These are phyloP conservation scores for Leishmania lainsoni DNA, from an alignment of 208 protist genomes.

Conservation along the genomic window DNA sequence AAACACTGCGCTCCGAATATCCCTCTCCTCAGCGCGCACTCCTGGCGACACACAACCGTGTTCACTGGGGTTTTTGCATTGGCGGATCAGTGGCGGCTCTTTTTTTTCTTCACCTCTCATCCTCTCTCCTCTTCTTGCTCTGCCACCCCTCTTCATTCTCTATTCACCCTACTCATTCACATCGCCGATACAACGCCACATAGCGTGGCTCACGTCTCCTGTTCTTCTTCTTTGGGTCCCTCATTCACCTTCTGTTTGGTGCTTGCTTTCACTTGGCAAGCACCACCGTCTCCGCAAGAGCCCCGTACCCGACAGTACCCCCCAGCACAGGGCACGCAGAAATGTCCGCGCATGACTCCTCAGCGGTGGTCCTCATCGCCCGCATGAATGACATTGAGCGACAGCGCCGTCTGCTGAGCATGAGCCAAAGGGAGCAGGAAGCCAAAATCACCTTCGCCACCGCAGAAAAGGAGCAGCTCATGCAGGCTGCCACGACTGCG, in stretches of 20 bases:
- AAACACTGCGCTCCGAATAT: not conserved
- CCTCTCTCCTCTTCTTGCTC: not conserved
- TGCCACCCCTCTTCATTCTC: not conserved
- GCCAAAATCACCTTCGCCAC: conserved; percentile 52
- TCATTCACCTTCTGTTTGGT: not conserved
- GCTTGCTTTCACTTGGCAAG: not conserved
- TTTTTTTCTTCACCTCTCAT: no score
- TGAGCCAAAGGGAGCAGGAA: conserved; percentile 76
- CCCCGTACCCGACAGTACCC: not conserved
- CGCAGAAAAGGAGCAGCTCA: conserved; percentile 52
- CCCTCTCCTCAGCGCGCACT: not conserved
- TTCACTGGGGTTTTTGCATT: not conserved
- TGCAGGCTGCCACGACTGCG: conserved; percentile 35
- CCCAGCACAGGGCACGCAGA: not conserved
- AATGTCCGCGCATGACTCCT: conserved; percentile 43
- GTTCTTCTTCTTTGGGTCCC: not conserved
- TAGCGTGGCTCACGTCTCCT: not conserved
- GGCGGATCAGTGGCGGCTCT: no score
- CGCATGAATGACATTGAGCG: conserved; percentile 80
- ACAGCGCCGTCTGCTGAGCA: conserved; percentile 65
- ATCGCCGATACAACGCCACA: not conserved
- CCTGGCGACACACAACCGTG: not conserved
- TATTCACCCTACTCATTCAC: not conserved
- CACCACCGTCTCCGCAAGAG: not conserved
- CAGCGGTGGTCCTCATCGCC: conserved; percentile 62